Evolutionary conservation across 371 early-diverging fungal species (phyloP), one percentile per base, ranked within the genome.

Genomic region (Rhizopus sp.): DNA sequence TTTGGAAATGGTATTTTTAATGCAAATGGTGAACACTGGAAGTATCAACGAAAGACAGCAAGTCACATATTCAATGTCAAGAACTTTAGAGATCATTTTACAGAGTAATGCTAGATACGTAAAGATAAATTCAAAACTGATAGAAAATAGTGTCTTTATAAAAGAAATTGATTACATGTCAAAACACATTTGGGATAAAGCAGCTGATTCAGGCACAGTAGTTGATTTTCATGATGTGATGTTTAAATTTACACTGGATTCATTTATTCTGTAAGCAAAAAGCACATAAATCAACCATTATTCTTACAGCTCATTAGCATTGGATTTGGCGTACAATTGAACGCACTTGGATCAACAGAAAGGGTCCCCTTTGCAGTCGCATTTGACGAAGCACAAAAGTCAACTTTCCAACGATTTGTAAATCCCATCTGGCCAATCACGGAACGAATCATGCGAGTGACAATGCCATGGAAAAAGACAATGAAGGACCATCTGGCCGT

Each of bases 141-240:
- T 16, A 35, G 32, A 16, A 13, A 12, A 44, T 44, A 73, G 73
- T 41, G 74, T 73, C 0, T 77, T 77, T 60, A 59, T 73, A 2
- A 39, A 71, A 45, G 70, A 77, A 41, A 50, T 77, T 32, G 23
- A 59, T 7, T 39, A 49, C 34, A 67, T 69, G 64, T 56, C 39
- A 3, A 45, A 55, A 7, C n/a, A 61, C 23, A 60, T 73, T 40
- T 63, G 79, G 16, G 77, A 79, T 34, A 37, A 45, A 1, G 75
- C 77, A 13, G 72, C 66, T 12, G 53, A 52, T 17, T 44, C 51
- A 4, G 61, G 69, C 48, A 44, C 57, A 12, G 61, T 68, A 1
- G 59, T 87, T 7, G 87, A 87, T 64, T 70, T 87, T 29, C 83
- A 85, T 12, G 84, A 78, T 15, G 32, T 82, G 41, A 78, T 86